Base-by-base conservation (phyloP, 2,329 filamentous ascomycete species). In the Fusarium sulawesiense region DNA sequence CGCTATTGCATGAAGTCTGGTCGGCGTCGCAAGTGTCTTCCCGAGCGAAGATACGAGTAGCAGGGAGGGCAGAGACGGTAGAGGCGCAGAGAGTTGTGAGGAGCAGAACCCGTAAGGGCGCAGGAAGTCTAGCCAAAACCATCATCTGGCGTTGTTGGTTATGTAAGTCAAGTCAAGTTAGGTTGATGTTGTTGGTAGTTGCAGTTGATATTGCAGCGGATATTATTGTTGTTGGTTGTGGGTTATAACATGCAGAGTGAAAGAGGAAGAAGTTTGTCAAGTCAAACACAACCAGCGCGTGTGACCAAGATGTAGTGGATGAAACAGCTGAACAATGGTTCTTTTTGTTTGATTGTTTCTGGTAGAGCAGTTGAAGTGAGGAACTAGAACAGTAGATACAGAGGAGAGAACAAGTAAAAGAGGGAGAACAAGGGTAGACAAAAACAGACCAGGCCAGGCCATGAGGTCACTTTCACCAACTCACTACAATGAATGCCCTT, bases 1-100 rank as follows among this genome's bases (percentile, higher is more conserved):
- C 82, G 29, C 80, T 76, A 25, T 85, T 79, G 76, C 91, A 93
- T 70, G 83, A 82, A 20, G 80, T 77, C 59, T 88, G 85, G 53
- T 77, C 71, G 37, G 85, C 83, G 41, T 84, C 80, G 78, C 90
- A 92, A 40, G 82, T 84, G 42, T 81, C 79, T 46, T 80, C 78
- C 59, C 85, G 82, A 60, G 77, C 73, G 70, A 86, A 83, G 49
- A 87, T 57, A 42, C 74, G 70, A 60, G 74, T 75, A 30, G 77
- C 71, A 47, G 78, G 77, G 23, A 85, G 77, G 51, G 84, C 83
- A 40, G 80, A 78, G 18, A 78, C 71, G 27, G 79, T 79, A 50
- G 78, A 78, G 60, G 85, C 53, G 45, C 41, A 76, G 67, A 80
- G 70, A 46, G 79, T 73, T 60, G 78, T 76, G 62, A 86, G 78